phyloP scores from a whole-genome alignment of 208 protist genomes.

The Leishmania guyanensis region DNA sequence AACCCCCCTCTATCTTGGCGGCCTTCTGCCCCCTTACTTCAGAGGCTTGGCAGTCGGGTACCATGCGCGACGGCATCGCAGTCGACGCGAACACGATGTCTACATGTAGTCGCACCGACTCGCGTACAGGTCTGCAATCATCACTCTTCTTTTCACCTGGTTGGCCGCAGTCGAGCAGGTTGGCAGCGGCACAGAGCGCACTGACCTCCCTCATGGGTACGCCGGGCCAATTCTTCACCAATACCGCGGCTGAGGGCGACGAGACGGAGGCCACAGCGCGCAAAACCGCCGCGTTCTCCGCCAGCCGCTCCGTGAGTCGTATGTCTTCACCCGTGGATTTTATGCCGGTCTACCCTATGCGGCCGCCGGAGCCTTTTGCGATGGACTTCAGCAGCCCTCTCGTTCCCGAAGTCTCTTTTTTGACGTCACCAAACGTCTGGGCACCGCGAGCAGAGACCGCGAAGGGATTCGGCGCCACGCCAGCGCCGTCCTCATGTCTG shows the following conservation, averaged over 20 bases:
- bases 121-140: neutral
- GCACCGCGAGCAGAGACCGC: neutral
- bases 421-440: neutral
- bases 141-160: neutral
- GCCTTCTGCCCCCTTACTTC: conserved; percentile 15
- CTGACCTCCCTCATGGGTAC: neutral
- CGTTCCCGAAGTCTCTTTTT: neutral
- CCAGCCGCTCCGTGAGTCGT: neutral
- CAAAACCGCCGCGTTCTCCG: neutral
- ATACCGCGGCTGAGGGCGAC: neutral
- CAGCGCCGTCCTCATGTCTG: conserved; percentile 2
- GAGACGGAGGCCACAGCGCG: neutral
- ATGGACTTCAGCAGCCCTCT: neutral
- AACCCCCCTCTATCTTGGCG: neutral
- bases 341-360: neutral
- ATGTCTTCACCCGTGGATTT: neutral
- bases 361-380: neutral
- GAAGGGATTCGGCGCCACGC: neutral
- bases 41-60: conserved; percentile 15
- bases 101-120: neutral
- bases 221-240: neutral
- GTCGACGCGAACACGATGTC: neutral
- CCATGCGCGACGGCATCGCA: neutral
- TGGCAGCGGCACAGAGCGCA: neutral
- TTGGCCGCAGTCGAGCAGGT: neutral